Evolutionary conservation across 1,284 basidiomycete species (phyloP).

Genomic region (Ganoderma multipileum): DNA sequence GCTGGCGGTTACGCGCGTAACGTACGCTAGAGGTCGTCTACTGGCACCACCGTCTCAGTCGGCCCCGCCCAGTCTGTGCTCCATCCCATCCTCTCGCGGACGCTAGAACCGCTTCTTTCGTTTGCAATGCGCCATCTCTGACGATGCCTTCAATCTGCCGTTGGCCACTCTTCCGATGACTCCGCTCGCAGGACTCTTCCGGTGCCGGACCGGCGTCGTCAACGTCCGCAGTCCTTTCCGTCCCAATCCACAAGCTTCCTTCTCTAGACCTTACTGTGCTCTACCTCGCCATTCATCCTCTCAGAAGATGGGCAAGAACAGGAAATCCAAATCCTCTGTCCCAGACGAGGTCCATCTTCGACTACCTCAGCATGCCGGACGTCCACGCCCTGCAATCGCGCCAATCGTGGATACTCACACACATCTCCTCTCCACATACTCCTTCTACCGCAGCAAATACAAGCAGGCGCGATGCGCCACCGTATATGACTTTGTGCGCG

Average conservation of each 20-base stretch:
- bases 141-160: not conserved
- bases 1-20: too few species aligned
- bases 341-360: constrained; percentile 38
- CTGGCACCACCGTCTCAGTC: too few species aligned
- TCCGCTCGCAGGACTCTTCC: not conserved
- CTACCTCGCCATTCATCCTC: not conserved
- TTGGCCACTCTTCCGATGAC: not conserved
- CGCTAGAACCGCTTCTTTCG: not conserved
- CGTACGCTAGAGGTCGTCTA: too few species aligned
- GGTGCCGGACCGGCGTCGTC: not conserved
- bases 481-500: constrained; percentile 70
- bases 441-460: constrained; percentile 65
- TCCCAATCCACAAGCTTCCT: not conserved
- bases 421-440: constrained; percentile 75
- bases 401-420: constrained; percentile 83
- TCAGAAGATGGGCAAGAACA: constrained; percentile 43
- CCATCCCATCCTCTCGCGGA: not conserved
- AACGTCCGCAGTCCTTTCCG: not conserved
- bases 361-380: constrained; percentile 36
- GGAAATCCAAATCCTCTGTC: constrained; percentile 36
- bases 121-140: not conserved
- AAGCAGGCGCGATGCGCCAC: constrained; percentile 55
- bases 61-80: not conserved
- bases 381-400: constrained; percentile 25
- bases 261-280: constrained; percentile 1